phyloP scores from a whole-genome alignment of 371 early-diverging fungal species.

The Actinomucor elegans region DNA sequence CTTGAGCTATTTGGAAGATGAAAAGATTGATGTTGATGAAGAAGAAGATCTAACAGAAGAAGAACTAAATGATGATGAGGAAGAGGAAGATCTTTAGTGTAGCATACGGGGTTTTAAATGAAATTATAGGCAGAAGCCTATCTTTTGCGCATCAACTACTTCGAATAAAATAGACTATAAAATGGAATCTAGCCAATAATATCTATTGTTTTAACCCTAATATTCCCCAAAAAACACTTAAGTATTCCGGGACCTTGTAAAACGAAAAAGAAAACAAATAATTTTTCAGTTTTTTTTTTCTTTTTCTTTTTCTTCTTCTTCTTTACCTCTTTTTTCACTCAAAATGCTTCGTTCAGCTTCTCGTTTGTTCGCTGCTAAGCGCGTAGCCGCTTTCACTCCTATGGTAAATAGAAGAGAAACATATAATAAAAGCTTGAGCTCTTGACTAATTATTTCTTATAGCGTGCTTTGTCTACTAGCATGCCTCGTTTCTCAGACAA shows the following conservation, averaged over 20 bases:
- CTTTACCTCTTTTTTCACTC: conserved; percentile 15
- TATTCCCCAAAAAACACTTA: conserved; percentile 15
- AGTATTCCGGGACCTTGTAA: conserved; percentile 15
- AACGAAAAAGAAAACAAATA: conserved; percentile 2
- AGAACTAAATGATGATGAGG: conserved; percentile 5
- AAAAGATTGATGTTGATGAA: conserved; percentile 7
- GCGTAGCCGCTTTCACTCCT: conserved; percentile 24
- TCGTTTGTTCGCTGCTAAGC: conserved; percentile 47
- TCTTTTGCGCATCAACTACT: no score
- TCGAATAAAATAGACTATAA: no score
- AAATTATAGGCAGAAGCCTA: no score
- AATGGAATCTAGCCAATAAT: conserved; percentile 9
- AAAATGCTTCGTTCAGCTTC: conserved; percentile 51
- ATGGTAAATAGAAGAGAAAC: conserved; percentile 14
- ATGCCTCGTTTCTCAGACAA: conserved; percentile 40
- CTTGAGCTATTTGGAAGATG: conserved; percentile 16
- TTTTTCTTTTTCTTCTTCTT: conserved; percentile 12
- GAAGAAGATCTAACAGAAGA: conserved; percentile 14
- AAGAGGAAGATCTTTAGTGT: conserved; percentile 4
- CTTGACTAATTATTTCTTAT: not conserved
- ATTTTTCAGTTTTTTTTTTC: conserved; percentile 1
- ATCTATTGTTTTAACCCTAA: not conserved
- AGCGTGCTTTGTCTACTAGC: conserved; percentile 49
- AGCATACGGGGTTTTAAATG: no score
- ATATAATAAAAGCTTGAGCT: not conserved